Conservation (phyloP, 1,284 basidiomycete species). For the Calocybe gambosa region DNA sequence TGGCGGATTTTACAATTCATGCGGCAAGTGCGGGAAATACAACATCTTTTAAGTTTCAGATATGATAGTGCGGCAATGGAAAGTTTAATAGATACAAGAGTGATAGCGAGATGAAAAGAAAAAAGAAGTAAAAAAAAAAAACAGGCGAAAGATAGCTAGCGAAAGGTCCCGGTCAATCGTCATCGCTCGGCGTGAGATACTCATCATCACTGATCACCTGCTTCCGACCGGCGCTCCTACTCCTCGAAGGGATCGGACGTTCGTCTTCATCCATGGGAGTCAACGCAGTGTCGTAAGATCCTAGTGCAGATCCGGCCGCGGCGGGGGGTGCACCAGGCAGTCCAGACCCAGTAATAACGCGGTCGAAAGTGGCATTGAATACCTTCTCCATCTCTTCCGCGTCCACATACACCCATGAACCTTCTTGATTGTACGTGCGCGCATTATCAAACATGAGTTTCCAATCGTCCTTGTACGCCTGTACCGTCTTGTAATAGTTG, state of each 20-base stretch:
- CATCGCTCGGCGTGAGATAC: constrained; percentile 58
- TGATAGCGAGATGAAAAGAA: constrained; percentile 5
- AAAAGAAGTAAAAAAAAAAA: constrained; percentile 3
- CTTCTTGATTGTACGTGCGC: constrained; percentile 83
- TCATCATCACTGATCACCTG: constrained; percentile 76
- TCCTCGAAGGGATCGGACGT: constrained; percentile 43
- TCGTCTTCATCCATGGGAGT: constrained; percentile 77
- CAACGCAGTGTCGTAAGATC: constrained; percentile 59
- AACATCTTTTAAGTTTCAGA: not conserved
- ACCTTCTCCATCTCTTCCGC: constrained; percentile 89
- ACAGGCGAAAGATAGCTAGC: constrained; percentile 9
- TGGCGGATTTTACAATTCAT: constrained; percentile 8
- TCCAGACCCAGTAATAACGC: constrained; percentile 54
- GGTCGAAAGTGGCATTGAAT: constrained; percentile 62
- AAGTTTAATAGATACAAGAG: constrained; percentile 2
- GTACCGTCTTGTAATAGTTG: constrained; percentile 72
- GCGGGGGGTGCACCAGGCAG: constrained; percentile 61
- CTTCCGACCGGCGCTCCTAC: constrained; percentile 51
- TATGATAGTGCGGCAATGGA: not conserved
- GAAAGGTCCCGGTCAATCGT: constrained; percentile 40
- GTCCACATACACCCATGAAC: constrained; percentile 90
- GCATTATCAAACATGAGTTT: constrained; percentile 91
- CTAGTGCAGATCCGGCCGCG: constrained; percentile 35
- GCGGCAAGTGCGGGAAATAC: not conserved
- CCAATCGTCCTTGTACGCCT: constrained; percentile 77